A percentile compares a stretch with the other conserved stretches of the same genome.
Evolutionary conservation across 495 filamentous ascomycete species (phyloP).

Genomic region (Amniculicola lignicola): DNA sequence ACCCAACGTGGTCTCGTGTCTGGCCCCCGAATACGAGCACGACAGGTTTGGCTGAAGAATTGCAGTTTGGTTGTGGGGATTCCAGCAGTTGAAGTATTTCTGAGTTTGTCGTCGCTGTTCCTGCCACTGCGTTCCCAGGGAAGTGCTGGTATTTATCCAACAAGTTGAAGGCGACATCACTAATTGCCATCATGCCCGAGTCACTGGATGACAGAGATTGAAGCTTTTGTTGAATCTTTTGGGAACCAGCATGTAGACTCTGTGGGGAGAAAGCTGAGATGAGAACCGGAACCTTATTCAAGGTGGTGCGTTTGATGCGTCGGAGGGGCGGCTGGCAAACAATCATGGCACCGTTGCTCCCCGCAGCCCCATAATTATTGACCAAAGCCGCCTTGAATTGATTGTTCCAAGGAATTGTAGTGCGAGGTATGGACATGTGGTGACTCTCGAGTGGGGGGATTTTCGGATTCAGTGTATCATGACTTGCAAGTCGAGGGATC

Average conservation of each 20-base stretch:
- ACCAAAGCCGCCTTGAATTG: neutral
- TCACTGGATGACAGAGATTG: no score
- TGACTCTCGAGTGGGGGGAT: neutral
- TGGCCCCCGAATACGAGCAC: conserved; percentile 22
- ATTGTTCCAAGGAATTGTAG: conserved; percentile 22
- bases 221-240: no score
- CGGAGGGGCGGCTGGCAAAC: no score
- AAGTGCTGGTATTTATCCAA: neutral
- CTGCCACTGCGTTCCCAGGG: neutral
- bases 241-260: no score
- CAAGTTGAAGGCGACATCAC: neutral
- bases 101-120: no score
- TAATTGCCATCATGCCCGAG: no score
- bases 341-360: conserved; percentile 13
- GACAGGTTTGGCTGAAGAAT: conserved; percentile 1
- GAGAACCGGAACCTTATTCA: no score
- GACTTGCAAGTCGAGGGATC: conserved; percentile 16
- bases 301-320: no score
- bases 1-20: neutral
- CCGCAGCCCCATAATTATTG: conserved; percentile 22
- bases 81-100: no score
- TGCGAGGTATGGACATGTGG: neutral
- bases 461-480: neutral
- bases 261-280: no score
- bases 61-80: neutral